Percentiles rank a stretch among this genome's conserved stretches.
Conservation (phyloP, 148 eudicot species). For the Camellia granthamiana region DNA sequence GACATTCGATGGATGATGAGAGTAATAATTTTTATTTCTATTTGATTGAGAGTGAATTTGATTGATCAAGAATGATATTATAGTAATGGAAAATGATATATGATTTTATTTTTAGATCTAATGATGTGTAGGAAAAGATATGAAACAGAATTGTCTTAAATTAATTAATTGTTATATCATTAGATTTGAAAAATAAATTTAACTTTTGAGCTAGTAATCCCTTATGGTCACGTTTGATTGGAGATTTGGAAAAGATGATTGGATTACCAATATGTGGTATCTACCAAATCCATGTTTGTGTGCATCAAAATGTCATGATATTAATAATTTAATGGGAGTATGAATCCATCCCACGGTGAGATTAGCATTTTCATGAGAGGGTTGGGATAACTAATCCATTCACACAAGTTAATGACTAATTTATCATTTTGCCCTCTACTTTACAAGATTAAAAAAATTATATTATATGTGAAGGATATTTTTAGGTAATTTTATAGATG, state of each 20-base stretch:
- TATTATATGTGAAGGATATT: no score
- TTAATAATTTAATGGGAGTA: not conserved
- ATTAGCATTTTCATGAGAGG: not conserved
- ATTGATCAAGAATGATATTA: no score
- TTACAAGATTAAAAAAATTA: not conserved
- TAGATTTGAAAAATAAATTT: not conserved
- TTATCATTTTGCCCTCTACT: not conserved
- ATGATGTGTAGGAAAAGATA: not conserved
- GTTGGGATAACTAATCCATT: not conserved
- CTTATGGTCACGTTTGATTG: not conserved
- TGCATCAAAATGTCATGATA: not conserved
- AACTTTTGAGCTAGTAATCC: not conserved
- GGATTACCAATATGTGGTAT: not conserved
- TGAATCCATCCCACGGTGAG: not conserved
- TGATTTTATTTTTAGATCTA: not conserved
- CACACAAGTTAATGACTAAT: no score
- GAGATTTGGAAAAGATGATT: not conserved
- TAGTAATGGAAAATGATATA: no score
- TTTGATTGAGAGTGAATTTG: not conserved
- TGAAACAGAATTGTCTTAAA: no score
- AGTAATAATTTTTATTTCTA: no score
- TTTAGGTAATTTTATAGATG: not conserved
- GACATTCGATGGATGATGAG: not conserved
- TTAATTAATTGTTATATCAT: no score
- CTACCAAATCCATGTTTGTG: not conserved